These are phyloP conservation scores for Erigeron philadelphicus DNA, from an alignment of 140 eudicot genomes.

Conservation along the genomic window DNA sequence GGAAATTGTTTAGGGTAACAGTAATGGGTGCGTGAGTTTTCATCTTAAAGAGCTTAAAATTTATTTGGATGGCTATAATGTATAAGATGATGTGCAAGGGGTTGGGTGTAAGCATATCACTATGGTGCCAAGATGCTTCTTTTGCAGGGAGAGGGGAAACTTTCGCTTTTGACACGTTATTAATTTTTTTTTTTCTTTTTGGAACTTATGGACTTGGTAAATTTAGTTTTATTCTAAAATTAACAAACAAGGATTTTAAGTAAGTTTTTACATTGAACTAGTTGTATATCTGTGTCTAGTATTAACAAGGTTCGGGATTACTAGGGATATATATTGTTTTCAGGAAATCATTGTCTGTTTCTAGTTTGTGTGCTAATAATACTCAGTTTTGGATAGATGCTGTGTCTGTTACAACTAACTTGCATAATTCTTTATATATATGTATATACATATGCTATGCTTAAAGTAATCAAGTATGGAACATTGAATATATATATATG, in stretches of 20 bases:
- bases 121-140: slow-evolving; percentile 4
- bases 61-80: not conserved
- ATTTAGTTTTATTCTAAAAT: not conserved
- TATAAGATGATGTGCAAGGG: not conserved
- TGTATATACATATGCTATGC: too few relatives aligned
- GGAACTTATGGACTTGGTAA: not conserved
- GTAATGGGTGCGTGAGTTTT: not conserved
- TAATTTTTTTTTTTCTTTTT: slow-evolving; percentile 1
- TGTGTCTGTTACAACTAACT: not conserved
- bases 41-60: not conserved
- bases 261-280: not conserved
- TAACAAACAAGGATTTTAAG: not conserved
- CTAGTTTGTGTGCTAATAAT: slow-evolving; percentile 12
- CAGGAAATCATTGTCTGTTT: not conserved
- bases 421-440: too few relatives aligned
- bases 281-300: slow-evolving; percentile 3
- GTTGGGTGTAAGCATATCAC: not conserved
- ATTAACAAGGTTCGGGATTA: slow-evolving; percentile 1
- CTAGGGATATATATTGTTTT: not conserved
- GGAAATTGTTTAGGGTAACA: not conserved
- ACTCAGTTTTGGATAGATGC: not conserved
- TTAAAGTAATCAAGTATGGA: too few relatives aligned
- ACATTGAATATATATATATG: too few relatives aligned
- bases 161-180: slow-evolving; percentile 1
- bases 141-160: slow-evolving; percentile 7